Base-by-base conservation (phyloP, 2,329 filamentous ascomycete genomes). In the Sphaerulina vaccinii region DNA sequence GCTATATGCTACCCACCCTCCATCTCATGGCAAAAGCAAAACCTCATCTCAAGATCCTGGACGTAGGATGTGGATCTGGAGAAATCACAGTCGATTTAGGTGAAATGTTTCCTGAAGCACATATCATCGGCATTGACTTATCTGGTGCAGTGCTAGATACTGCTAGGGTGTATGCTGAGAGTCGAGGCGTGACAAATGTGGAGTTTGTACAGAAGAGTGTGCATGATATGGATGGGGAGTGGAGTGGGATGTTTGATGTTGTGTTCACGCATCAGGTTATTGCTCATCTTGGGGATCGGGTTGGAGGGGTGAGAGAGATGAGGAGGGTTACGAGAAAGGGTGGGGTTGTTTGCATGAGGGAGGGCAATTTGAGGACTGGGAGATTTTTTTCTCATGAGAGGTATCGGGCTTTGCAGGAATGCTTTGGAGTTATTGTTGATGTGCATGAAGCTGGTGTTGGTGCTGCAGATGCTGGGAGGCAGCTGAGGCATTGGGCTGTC, bases 131-230 rank as follows among this genome's bases (percentile, higher is more conserved):
- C n/a, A 54, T 72, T 24, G 71, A 74, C 58, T 51, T 69, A 15
- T 72, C 68, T 7, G 50, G 43, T 15, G 55, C 54, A 11, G 44
- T 59, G 16, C 58, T 75, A 11, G 57, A 63, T 5, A 57, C 65
- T 45, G 71, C 71, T 13, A 59, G 61, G 7, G 49, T 57, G 1
- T 53, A 63, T 15, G 70, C 73, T 0, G 18, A 58, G 3, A 51
- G 55, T 1, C 56, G 64, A 5, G 68, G 67, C 1, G 36, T 73
- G 7, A 53, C 49, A 11, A 90, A 95, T 75, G 76, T 95, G 60
- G 79, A 80, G 54, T 96, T 90, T 65, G 85, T 89, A 65, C 95
- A 96, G 80, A 92, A 90, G 39, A 91, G 96, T 68, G 96, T 96
- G 69, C 96, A 96, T 90, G 87, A 93, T 83, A 93, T 96, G 87